phyloP scores from a whole-genome alignment of 139 green algal species.

The Eudorina sp. region DNA sequence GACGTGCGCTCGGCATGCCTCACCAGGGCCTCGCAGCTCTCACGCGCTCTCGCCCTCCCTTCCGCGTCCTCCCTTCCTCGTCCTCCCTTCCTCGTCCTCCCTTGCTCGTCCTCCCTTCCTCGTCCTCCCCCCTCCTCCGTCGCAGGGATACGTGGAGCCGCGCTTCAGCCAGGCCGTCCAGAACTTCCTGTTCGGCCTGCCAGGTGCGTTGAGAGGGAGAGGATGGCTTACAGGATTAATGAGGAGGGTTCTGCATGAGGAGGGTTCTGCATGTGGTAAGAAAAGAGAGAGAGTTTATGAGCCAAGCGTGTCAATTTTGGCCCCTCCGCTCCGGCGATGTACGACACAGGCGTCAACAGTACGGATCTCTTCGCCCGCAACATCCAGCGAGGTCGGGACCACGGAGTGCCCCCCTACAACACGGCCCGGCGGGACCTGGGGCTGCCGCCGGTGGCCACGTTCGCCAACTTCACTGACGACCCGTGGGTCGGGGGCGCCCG shows the following conservation, averaged over 20 bases:
- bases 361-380: slow-evolving; percentile 57
- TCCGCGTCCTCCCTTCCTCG: too few relatives aligned
- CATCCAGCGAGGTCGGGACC: slow-evolving; percentile 63
- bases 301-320: too few relatives aligned
- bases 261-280: too few relatives aligned
- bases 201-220: neutral
- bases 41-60: too few relatives aligned
- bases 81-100: too few relatives aligned
- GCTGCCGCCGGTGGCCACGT: slow-evolving; percentile 19
- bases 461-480: slow-evolving; percentile 43
- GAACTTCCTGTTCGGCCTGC: slow-evolving; percentile 55
- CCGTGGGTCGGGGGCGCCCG: slow-evolving; percentile 3
- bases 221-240: neutral
- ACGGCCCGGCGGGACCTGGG: slow-evolving; percentile 38
- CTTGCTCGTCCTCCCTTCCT: neutral
- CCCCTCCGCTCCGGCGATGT: too few relatives aligned
- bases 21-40: too few relatives aligned
- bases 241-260: too few relatives aligned
- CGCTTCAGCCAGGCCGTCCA: slow-evolving; percentile 44
- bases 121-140: neutral
- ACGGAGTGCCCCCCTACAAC: slow-evolving; percentile 64
- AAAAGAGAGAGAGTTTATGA: too few relatives aligned
- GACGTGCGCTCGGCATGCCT: too few relatives aligned
- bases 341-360: slow-evolving; percentile 43
- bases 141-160: slow-evolving; percentile 35